Evolutionary conservation across 129 eudicot genomes (phyloP), one percentile per base, ranked within the genome.

Genomic region (Heracleum sosnowskyi): DNA sequence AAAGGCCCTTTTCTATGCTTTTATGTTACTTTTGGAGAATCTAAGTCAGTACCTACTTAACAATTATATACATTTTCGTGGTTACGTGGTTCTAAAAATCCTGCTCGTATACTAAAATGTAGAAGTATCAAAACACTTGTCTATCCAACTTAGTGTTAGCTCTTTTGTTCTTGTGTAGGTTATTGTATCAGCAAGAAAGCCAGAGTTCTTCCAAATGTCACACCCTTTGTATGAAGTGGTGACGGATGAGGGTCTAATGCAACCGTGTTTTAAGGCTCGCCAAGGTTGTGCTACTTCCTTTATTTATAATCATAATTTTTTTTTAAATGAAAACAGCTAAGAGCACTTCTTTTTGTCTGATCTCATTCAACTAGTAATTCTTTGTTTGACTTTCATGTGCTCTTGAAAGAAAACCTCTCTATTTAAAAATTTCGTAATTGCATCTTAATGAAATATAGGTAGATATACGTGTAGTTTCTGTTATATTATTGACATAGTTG

Each of bases 211-310:
- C 78, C 98, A 90, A 76, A 90, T 88, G 97, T 90, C 98, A 46
- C 98, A 94, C 81, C 98, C 98, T 62, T 79, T 94, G 84, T 94
- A 94, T 83, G 97, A 94, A 86, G 94, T 94, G 81, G 98, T 94
- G 85, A 94, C 98, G 42, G 89, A 79, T 55, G 98, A 91, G 79
- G 98, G 98, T 73, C 86, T 94, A 60, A 91, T 94, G 98, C 90
- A 96, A 28, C 98, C 97, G 46, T 94, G 94, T 81, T 91, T 94
- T 57, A 91, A 94, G 87, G 94, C 96, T 75, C 77, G 72, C 72
- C 87, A 96, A 88, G 98, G 98, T 91, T 76, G 55, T 77, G 68
- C 33, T 26, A 60, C 68, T 60, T 24, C 13, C 31, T 57, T 60
- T 26, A 10, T 11, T n/a, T 60, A 11, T 60, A 24, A 60, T 60